Evolutionary conservation across 2,329 filamentous ascomycete species (phyloP), one percentile per base, ranked within the genome.

Genomic region (Paecilomyces dactylethromorphus): DNA sequence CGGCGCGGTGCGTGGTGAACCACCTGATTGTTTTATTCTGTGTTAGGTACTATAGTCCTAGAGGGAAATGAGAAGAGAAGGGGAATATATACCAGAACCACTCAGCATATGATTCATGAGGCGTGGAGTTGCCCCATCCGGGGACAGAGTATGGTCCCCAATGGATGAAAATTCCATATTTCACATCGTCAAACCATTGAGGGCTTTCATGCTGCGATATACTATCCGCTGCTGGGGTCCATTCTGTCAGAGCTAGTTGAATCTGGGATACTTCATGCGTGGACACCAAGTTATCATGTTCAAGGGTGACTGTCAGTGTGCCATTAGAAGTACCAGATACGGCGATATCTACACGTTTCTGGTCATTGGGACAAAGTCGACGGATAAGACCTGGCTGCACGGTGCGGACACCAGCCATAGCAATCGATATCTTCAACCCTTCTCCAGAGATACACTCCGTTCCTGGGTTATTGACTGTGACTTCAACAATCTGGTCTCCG

Each of bases 141-240:
- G 83, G 79, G 0, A 85, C 82, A 0, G 81, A 69, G 62, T 84
- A 86, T 0, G 78, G 72, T 0, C 83, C 83, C 81, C 83, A 85
- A 60, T 85, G 83, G 49, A 85, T 82, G 64, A 86, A 85, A 39
- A 86, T 85, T 0, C 84, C 83, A 60, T 76, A 86, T 59, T 86
- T 86, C 22, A 75, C 79, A 50, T 78, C 74, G 57, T 82, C 75
- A 62, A 78, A 86, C 83, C 83, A 85, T 4, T 76, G 71, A 0
- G 82, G 82, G 13, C 76, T 76, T 65, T 79, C 77, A 55, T 78
- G 76, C 12, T 29, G 57, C 3, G 53, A 53, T 55, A 60, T 51
- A 22, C 56, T 60, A 26, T 56, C 53, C 22, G 54, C 24, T 13
- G 58, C 58, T 18, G 58, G 54, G 3, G 58, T 60, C 52, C 52